Conservation (phyloP, 768 basidiomycete genomes). For the Serpula lacrymans region DNA sequence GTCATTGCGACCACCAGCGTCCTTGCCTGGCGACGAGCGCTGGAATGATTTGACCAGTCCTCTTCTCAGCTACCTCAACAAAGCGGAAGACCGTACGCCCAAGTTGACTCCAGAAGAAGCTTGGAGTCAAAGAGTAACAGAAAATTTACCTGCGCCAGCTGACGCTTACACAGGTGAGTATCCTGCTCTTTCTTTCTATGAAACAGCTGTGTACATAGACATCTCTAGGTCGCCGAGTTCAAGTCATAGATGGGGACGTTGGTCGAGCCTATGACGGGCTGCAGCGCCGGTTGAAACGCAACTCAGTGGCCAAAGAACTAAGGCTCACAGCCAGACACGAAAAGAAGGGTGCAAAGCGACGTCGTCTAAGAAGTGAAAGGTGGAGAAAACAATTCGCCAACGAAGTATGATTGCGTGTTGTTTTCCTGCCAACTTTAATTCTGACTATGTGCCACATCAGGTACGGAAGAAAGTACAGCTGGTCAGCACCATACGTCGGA, state of each 20-base stretch:
- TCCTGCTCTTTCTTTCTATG: conserved; percentile 3
- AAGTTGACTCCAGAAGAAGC: conserved; percentile 33
- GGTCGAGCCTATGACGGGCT: conserved; percentile 47
- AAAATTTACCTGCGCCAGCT: conserved; percentile 33
- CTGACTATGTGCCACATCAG: conserved; percentile 36
- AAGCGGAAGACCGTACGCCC: too few relatives aligned
- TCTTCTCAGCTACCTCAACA: too few relatives aligned
- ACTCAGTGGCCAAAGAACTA: conserved; percentile 52
- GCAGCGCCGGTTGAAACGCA: conserved; percentile 47
- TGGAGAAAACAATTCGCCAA: conserved; percentile 80
- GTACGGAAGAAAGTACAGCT: conserved; percentile 81
- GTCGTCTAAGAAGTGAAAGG: conserved; percentile 69
- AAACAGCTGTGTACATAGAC: too few relatives aligned
- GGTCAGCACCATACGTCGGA: conserved; percentile 72
- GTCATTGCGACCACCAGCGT: too few relatives aligned
- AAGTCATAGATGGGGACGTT: conserved; percentile 42
- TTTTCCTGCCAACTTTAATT: conserved; percentile 10
- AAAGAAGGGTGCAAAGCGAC: conserved; percentile 77
- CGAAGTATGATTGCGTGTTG: conserved; percentile 48
- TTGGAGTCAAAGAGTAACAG: conserved; percentile 27
- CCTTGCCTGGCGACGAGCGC: too few relatives aligned
- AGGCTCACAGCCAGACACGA: conserved; percentile 62
- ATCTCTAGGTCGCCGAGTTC: conserved; percentile 57
- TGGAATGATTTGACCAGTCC: too few relatives aligned
- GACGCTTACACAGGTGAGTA: conserved; percentile 55